A percentile compares a stretch with the other conserved stretches of the same genome.
These are phyloP conservation scores for Aspergillus ostianus DNA, from an alignment of 495 filamentous ascomycete genomes.

Conservation along the genomic window DNA sequence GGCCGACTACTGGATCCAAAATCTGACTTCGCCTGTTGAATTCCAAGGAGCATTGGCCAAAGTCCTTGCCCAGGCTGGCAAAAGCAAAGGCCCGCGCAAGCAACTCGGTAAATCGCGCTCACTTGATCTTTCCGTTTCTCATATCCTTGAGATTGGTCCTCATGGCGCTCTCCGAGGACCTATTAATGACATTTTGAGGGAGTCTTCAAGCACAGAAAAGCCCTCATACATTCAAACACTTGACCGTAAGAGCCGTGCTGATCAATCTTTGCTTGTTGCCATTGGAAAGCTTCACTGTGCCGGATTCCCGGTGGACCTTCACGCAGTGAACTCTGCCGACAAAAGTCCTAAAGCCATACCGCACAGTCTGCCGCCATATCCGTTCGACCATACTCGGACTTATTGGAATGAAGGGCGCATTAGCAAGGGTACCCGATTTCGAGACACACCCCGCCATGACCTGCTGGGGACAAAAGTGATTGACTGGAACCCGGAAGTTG, in stretches of 20 bases:
- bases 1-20: too few species aligned
- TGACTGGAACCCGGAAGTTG: slow-evolving; percentile 17
- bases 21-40: too few species aligned
- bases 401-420: slow-evolving; percentile 16
- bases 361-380: slow-evolving; percentile 44
- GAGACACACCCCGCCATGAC: slow-evolving; percentile 14
- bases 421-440: slow-evolving; percentile 11
- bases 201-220: slow-evolving; percentile 3
- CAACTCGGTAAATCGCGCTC: slow-evolving; percentile 6
- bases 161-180: slow-evolving; percentile 45
- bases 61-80: too few species aligned
- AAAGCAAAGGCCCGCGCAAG: slow-evolving; percentile 1
- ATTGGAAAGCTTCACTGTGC: too few species aligned
- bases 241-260: slow-evolving; percentile 16
- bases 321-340: slow-evolving; percentile 22
- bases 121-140: background rate
- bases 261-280: too few species aligned
- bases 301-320: slow-evolving; percentile 15
- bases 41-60: too few species aligned
- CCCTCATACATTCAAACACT: slow-evolving; percentile 27
- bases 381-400: slow-evolving; percentile 37
- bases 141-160: slow-evolving; percentile 54
- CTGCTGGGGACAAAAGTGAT: slow-evolving; percentile 24
- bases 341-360: slow-evolving; percentile 11
- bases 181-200: slow-evolving; percentile 33